Conservation (phyloP, 345 rosid species). For the Populus ilicifolia region DNA sequence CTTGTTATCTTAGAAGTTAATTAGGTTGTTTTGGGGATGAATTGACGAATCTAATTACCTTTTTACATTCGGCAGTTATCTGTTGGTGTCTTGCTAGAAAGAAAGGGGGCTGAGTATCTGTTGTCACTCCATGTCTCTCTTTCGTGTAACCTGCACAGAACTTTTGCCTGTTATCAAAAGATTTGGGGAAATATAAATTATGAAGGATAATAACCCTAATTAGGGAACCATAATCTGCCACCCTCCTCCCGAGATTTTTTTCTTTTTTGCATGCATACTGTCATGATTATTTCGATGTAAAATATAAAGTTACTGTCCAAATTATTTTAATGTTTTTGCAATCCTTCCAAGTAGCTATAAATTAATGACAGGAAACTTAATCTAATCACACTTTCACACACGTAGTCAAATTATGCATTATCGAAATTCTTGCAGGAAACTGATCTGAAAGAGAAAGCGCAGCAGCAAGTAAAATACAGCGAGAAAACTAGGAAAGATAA, state of each 20-base stretch:
- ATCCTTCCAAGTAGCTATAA: no score
- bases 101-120: not conserved
- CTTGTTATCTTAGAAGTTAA: not conserved
- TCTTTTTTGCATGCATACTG: not conserved
- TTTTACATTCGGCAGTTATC: not conserved
- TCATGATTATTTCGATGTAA: no score
- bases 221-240: not conserved
- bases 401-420: no score
- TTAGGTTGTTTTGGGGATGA: conserved; percentile 3
- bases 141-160: conserved; percentile 5
- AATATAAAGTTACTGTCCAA: no score
- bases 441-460: no score
- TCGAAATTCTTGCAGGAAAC: no score
- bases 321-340: no score
- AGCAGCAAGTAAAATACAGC: no score
- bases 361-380: no score
- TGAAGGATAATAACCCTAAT: conserved; percentile 1
- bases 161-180: conserved; percentile 2
- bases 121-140: not conserved
- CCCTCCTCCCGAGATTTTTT: not conserved
- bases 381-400: no score
- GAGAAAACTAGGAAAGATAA: no score
- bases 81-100: not conserved
- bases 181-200: not conserved
- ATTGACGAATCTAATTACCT: not conserved